These are phyloP conservation scores for Tuber indicum DNA, from an alignment of 495 filamentous ascomycete species.

Conservation along the genomic window DNA sequence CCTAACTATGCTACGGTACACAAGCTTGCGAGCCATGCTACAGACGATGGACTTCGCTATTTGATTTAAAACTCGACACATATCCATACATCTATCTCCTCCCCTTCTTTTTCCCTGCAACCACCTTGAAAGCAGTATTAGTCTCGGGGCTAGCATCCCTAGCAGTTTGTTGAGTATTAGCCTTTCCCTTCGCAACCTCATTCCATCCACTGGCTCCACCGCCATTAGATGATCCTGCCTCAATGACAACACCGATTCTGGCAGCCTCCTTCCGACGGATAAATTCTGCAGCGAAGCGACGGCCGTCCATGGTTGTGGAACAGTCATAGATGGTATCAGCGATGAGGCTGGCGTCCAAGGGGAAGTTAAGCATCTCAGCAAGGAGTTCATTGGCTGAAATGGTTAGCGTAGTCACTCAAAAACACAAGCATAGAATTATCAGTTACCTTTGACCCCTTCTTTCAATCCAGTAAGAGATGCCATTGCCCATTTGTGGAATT, in stretches of 20 bases:
- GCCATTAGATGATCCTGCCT: slow-evolving; percentile 48
- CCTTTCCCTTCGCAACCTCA: slow-evolving; percentile 92
- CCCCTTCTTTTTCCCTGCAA: slow-evolving; percentile 87
- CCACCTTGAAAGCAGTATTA: slow-evolving; percentile 73
- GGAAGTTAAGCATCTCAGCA: slow-evolving; percentile 63
- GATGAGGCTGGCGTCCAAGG: slow-evolving; percentile 70
- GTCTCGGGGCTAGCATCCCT: slow-evolving; percentile 48
- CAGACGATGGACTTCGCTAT: background rate
- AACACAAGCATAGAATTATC: background rate
- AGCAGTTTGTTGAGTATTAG: slow-evolving; percentile 41
- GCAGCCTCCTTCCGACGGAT: slow-evolving; percentile 85
- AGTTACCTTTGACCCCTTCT: slow-evolving; percentile 40
- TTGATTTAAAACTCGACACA: background rate
- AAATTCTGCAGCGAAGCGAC: slow-evolving; percentile 90
- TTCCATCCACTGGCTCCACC: slow-evolving; percentile 73
- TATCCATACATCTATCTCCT: slow-evolving; percentile 46
- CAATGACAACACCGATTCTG: slow-evolving; percentile 71
- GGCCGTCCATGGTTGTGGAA: slow-evolving; percentile 79
- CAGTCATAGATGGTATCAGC: slow-evolving; percentile 80
- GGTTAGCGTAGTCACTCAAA: slow-evolving; percentile 38
- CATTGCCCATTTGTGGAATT: slow-evolving; percentile 90
- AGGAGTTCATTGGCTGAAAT: slow-evolving; percentile 72
- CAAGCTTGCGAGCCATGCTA: background rate
- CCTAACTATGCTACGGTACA: background rate
- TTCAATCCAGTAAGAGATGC: slow-evolving; percentile 57